Evolutionary conservation across 1,284 basidiomycete species (phyloP).

Genomic region (Ustilago hordei): DNA sequence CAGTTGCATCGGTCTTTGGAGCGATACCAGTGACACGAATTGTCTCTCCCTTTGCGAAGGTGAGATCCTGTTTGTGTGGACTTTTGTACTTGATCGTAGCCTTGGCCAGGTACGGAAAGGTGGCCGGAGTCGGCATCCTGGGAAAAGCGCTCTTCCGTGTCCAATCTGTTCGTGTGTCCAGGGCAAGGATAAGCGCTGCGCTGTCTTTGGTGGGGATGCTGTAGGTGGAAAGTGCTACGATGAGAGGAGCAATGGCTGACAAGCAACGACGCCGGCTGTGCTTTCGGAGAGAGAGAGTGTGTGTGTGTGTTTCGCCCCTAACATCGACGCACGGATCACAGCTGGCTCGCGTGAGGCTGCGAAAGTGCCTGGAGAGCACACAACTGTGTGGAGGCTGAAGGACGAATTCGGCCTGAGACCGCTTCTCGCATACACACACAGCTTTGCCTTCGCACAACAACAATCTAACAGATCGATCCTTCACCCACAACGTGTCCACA

Average conservation of each 20-base stretch:
- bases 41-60: constrained; percentile 66
- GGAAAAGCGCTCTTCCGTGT: constrained; percentile 11
- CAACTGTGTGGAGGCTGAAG: constrained; percentile 10
- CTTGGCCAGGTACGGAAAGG: constrained; percentile 55
- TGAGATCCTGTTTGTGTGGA: constrained; percentile 63
- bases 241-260: background rate
- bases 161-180: background rate
- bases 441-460: background rate
- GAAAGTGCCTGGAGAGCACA: background rate
- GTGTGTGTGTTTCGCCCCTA: constrained; percentile 8
- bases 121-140: constrained; percentile 24
- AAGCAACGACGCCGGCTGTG: constrained; percentile 9
- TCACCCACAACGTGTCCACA: background rate
- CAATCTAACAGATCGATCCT: background rate
- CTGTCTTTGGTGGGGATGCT: background rate
- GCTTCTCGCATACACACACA: background rate
- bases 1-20: constrained; percentile 45
- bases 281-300: background rate
- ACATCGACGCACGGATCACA: constrained; percentile 16
- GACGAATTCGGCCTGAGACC: background rate
- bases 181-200: constrained; percentile 8
- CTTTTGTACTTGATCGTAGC: constrained; percentile 65
- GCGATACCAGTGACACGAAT: constrained; percentile 64
- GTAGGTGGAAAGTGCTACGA: background rate
- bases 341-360: constrained; percentile 2